These are phyloP conservation scores for Piromyces finnis DNA, from an alignment of 192 early-diverging fungal species.

Conservation along the genomic window DNA sequence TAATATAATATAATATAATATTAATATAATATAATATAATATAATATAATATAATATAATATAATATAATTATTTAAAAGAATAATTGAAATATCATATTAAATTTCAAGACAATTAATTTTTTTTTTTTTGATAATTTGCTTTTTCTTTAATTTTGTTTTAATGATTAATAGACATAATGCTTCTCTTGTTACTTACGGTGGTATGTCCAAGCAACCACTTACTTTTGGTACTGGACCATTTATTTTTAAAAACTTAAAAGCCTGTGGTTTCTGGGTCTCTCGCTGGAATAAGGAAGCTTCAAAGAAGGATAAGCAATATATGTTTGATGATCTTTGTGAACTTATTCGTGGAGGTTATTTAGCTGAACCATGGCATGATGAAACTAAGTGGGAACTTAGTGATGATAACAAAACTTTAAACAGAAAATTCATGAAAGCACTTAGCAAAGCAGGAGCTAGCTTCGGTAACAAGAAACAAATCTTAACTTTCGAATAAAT, in stretches of 20 bases:
- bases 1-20: too few relatives aligned
- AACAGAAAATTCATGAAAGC: background rate
- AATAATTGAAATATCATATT: too few relatives aligned
- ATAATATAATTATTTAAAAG: too few relatives aligned
- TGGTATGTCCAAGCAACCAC: slow-evolving; percentile 75
- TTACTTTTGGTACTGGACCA: slow-evolving; percentile 63
- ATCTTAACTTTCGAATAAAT: background rate
- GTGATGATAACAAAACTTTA: background rate
- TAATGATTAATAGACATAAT: background rate
- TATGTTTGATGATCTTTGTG: slow-evolving; percentile 39
- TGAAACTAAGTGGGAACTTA: background rate
- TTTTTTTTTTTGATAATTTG: too few relatives aligned
- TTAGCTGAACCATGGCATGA: background rate
- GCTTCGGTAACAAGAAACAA: background rate
- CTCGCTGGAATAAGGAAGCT: slow-evolving; percentile 53
- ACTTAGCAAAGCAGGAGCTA: background rate
- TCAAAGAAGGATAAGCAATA: slow-evolving; percentile 11
- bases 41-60: too few relatives aligned
- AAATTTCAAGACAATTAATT: too few relatives aligned
- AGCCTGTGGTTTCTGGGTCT: slow-evolving; percentile 78
- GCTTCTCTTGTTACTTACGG: slow-evolving; percentile 78
- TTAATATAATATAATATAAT: too few relatives aligned
- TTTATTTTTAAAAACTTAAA: slow-evolving; percentile 71
- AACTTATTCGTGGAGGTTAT: slow-evolving; percentile 1
- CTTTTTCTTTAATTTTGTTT: too few relatives aligned